Percentiles rank a stretch among this genome's conserved stretches.
Conservation (phyloP, 1,284 basidiomycete species). For the Stereum hirsutum region DNA sequence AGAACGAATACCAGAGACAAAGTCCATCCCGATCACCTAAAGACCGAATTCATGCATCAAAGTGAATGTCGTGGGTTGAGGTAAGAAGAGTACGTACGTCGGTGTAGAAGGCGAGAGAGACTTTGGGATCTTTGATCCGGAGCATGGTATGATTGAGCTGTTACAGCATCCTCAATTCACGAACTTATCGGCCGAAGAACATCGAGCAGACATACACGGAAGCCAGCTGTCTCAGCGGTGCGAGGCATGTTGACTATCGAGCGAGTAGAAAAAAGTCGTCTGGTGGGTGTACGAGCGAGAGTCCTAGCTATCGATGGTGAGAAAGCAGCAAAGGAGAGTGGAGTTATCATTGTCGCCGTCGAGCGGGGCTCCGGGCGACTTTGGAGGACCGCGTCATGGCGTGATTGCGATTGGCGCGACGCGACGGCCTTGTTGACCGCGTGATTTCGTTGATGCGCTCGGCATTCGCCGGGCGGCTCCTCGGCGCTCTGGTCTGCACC, state of each 20-base stretch:
- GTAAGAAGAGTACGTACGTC: conserved; percentile 40
- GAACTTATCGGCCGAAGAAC: too few species aligned
- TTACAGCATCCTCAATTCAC: neutral
- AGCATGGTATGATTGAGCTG: conserved; percentile 90
- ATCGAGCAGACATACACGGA: conserved; percentile 33
- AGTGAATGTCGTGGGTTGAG: neutral
- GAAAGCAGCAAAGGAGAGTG: neutral
- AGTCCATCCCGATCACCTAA: conserved; percentile 81
- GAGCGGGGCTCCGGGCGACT: neutral
- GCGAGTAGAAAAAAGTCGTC: neutral
- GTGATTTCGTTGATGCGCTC: too few species aligned
- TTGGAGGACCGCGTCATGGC: neutral
- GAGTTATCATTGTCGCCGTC: too few species aligned
- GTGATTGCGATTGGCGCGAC: neutral
- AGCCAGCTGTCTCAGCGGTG: conserved; percentile 55
- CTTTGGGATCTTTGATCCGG: conserved; percentile 83
- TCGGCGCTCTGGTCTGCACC: too few species aligned
- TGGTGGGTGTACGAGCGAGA: neutral
- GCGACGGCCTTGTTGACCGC: too few species aligned
- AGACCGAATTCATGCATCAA: neutral
- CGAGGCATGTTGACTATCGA: conserved; percentile 42
- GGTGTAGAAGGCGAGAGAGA: conserved; percentile 69
- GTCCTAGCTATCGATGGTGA: neutral
- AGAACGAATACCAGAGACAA: conserved; percentile 44
- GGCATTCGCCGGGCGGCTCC: too few species aligned